Percentiles rank a stretch among this genome's conserved stretches.
Conservation (phyloP, 345 rosid genomes). For the Boechera stricta region DNA sequence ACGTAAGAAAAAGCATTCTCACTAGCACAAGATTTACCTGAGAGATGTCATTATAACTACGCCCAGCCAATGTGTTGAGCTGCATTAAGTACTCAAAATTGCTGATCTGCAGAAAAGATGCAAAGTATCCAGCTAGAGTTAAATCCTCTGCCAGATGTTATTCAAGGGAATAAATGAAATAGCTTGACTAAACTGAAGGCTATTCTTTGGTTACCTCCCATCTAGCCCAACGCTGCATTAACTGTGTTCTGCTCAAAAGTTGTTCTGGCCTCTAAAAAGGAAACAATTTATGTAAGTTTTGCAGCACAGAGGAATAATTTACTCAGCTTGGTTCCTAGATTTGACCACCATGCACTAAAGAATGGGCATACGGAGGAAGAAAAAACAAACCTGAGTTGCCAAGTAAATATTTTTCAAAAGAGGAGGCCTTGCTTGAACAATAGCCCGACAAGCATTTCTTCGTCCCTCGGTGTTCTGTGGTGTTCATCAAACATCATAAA, state of each 20-base stretch:
- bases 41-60: constrained; percentile 95
- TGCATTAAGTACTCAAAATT: constrained; percentile 96
- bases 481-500: constrained; percentile 32
- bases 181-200: constrained; percentile 26
- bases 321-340: constrained; percentile 16
- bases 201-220: constrained; percentile 73
- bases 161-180: background rate
- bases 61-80: constrained; percentile 94
- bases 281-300: constrained; percentile 36
- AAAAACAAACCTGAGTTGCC: constrained; percentile 77
- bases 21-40: constrained; percentile 57
- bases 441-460: constrained; percentile 80
- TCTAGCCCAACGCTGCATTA: constrained; percentile 97
- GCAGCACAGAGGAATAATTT: background rate
- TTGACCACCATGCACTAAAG: constrained; percentile 2
- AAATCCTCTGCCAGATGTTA: constrained; percentile 20
- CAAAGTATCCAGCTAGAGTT: constrained; percentile 22
- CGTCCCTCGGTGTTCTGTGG: constrained; percentile 77
- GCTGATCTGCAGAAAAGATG: constrained; percentile 73
- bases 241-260: constrained; percentile 79
- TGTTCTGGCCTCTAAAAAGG: constrained; percentile 83
- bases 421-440: constrained; percentile 83
- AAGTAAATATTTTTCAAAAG: constrained; percentile 80
- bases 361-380: background rate
- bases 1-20: constrained; percentile 12